Conservation (phyloP, 345 rosid genomes). For the Carallia pectinifolia region DNA sequence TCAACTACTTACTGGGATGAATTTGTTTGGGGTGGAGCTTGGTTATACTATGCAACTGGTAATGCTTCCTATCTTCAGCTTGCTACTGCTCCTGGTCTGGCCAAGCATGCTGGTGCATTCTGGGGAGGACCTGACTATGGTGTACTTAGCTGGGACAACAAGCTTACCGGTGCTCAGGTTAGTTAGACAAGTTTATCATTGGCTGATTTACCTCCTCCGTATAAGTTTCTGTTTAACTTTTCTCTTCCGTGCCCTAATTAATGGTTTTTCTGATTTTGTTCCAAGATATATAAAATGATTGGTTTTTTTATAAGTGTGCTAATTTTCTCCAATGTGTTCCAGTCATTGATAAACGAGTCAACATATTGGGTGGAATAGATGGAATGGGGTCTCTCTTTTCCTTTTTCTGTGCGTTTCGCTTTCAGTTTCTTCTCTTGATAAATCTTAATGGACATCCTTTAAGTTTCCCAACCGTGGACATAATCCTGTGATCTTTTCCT, state of each 20-base stretch:
- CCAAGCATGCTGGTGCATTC: constrained; percentile 91
- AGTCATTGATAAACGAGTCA: no score
- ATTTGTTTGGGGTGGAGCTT: constrained; percentile 89
- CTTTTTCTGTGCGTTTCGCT: no score
- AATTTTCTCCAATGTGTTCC: no score
- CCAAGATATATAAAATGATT: background rate
- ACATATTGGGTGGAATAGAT: no score
- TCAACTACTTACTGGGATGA: constrained; percentile 94
- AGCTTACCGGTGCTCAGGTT: constrained; percentile 96
- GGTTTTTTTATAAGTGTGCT: no score
- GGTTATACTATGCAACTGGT: constrained; percentile 96
- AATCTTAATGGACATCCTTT: background rate
- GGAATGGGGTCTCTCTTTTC: no score
- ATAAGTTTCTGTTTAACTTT: background rate
- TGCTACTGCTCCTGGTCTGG: constrained; percentile 67
- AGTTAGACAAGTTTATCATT: constrained; percentile 13
- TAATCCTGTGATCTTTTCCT: no score
- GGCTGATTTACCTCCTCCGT: background rate
- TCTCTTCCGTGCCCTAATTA: background rate
- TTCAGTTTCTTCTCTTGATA: no score
- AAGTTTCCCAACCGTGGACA: background rate
- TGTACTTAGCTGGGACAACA: constrained; percentile 98
- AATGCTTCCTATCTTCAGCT: constrained; percentile 69
- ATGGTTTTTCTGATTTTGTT: background rate
- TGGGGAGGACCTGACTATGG: constrained; percentile 88